A percentile compares a stretch with the other conserved stretches of the same genome.
Evolutionary conservation across 140 eudicot species (phyloP).

Genomic region (Oenanthe javanica): DNA sequence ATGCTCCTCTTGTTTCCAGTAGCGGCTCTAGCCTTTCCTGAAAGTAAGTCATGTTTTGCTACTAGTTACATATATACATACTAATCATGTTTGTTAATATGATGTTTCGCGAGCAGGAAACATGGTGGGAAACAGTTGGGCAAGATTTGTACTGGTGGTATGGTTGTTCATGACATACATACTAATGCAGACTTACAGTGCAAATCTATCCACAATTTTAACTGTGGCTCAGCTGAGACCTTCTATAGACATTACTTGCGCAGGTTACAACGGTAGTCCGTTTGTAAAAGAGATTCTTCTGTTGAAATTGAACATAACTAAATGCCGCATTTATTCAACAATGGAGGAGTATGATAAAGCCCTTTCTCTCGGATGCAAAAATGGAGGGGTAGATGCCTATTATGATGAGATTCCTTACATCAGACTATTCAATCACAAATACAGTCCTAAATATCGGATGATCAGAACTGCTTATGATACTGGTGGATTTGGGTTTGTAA

Average conservation of each 20-base stretch:
- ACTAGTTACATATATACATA: neutral
- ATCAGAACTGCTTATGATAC: constrained; percentile 20
- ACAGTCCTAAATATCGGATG: constrained; percentile 14
- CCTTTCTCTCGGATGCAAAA: constrained; percentile 10
- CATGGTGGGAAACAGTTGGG: constrained; percentile 32
- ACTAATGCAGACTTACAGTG: constrained; percentile 40
- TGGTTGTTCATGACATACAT: constrained; percentile 45
- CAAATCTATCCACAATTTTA: constrained; percentile 39
- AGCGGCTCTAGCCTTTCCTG: constrained; percentile 32
- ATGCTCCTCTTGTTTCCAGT: constrained; percentile 22
- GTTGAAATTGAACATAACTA: neutral
- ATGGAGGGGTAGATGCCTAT: constrained; percentile 17
- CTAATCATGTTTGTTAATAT: neutral
- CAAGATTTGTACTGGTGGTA: constrained; percentile 31
- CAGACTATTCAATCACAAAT: constrained; percentile 12
- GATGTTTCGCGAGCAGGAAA: constrained; percentile 14
- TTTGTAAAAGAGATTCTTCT: neutral
- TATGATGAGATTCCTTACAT: constrained; percentile 2
- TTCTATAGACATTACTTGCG: neutral
- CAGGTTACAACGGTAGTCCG: constrained; percentile 7
- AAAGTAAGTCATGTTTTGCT: constrained; percentile 20
- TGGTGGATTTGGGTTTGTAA: constrained; percentile 42
- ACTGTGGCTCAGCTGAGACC: constrained; percentile 28
- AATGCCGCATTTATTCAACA: constrained; percentile 6
- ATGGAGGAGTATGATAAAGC: constrained; percentile 7